Base-by-base conservation (phyloP, 148 eudicot species). In the Rhododendron ovatum region DNA sequence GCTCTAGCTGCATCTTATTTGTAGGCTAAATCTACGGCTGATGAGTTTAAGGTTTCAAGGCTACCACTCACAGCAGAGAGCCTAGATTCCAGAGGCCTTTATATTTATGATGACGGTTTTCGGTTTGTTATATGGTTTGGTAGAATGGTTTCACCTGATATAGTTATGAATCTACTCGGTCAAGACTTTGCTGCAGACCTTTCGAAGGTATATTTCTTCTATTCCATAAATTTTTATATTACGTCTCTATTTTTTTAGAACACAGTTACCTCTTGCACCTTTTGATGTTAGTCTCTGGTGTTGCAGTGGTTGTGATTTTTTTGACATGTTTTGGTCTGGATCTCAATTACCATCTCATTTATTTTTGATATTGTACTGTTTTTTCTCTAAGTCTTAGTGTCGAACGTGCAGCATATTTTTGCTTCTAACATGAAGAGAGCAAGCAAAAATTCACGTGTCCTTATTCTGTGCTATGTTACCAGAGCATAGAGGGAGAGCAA, bases 41-140 rank as follows among this genome's bases (percentile, higher is more conserved):
- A 87, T 86, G 96, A 93, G 78, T 87, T 91, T 67, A 90, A 84
- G 82, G 76, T 87, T 87, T 88, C 84, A 84, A 91, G 95, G 84
- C 84, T 97, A 82, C 95, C 98, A 63, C 91, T 97, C 18, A 87
- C 93, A 81, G 93, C 91, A 87, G 94, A 95, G 82, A 95, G 99
- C 93, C 91, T 97, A 83, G 98, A 97, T 86, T 86, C 98, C 28
- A 91, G 94, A 89, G 99, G 98, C 51, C 92, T 97, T 88, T 97
- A 95, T 91, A 80, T 95, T 7, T 95, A 89, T 85, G 98, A 97
- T 89, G 95, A 97, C 86, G 99, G 99, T 89, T 93, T 97, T 80
- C 93, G 93, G 82, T 93, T 97, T 91, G 96, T 97, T 86, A 88
- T 97, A 85, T 97, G 99, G 99, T 93, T 94, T 90, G 99, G 99